phyloP scores from a whole-genome alignment of 139 green algal species.

The Prasinococcaceae sp. region DNA sequence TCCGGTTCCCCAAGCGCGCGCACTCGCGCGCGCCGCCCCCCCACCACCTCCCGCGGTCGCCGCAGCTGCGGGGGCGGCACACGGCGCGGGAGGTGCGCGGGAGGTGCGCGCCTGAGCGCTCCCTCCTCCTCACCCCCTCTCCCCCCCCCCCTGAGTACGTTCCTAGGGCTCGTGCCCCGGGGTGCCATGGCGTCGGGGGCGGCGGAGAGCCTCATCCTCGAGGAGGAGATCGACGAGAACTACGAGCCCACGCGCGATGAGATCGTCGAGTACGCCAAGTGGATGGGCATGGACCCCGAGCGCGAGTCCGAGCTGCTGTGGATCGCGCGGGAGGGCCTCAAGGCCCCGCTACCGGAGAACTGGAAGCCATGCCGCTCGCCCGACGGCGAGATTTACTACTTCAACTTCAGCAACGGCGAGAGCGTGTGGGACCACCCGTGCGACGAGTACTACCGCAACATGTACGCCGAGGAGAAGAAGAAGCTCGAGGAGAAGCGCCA shows the following conservation, averaged over 20 bases:
- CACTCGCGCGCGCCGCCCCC: no score
- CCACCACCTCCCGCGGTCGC: no score
- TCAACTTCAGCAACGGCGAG: constrained; percentile 59
- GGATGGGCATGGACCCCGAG: constrained; percentile 61
- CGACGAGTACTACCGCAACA: constrained; percentile 54
- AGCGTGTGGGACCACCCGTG: constrained; percentile 71
- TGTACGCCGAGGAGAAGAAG: no score
- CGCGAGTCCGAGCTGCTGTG: constrained; percentile 55
- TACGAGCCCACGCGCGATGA: constrained; percentile 58
- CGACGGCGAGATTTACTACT: constrained; percentile 64
- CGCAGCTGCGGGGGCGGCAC: no score
- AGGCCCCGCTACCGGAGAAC: constrained; percentile 48
- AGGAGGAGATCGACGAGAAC: constrained; percentile 58
- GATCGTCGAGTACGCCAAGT: constrained; percentile 60
- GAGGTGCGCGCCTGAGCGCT: no score
- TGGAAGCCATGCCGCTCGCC: constrained; percentile 64
- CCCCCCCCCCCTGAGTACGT: no score
- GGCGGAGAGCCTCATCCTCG: constrained; percentile 35
- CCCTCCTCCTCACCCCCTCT: no score
- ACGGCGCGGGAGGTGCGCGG: no score
- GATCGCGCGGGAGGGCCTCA: constrained; percentile 58
- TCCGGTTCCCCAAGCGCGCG: no score
- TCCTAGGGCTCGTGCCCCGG: no score
- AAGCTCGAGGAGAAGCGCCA: no score
- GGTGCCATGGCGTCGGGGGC: no score